These are phyloP conservation scores for Monascus ruber DNA, from an alignment of 2,329 filamentous ascomycete genomes.

Conservation along the genomic window DNA sequence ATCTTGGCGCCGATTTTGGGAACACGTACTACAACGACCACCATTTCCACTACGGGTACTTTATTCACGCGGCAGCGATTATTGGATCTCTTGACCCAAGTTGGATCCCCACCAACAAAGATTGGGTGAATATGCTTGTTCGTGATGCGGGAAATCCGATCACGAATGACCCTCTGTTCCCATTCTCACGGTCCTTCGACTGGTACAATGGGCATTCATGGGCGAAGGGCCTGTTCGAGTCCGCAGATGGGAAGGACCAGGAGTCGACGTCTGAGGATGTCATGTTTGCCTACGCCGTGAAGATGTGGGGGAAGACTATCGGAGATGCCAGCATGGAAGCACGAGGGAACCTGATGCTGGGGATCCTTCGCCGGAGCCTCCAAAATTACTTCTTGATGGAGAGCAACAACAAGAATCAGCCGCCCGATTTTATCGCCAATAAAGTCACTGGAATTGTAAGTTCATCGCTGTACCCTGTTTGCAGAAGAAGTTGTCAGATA, in stretches of 20 bases:
- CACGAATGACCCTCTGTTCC: slow-evolving; percentile 60
- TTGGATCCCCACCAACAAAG: slow-evolving; percentile 64
- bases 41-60: slow-evolving; percentile 65
- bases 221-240: slow-evolving; percentile 54
- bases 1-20: slow-evolving; percentile 70
- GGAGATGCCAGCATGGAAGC: slow-evolving; percentile 72
- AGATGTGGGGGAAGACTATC: slow-evolving; percentile 80
- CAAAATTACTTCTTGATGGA: slow-evolving; percentile 74
- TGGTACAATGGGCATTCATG: slow-evolving; percentile 94
- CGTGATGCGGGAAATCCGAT: slow-evolving; percentile 75
- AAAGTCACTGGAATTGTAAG: slow-evolving; percentile 50
- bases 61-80: slow-evolving; percentile 73
- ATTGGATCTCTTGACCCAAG: slow-evolving; percentile 65
- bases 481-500: slow-evolving; percentile 33
- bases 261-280: slow-evolving; percentile 86
- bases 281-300: slow-evolving; percentile 75
- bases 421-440: slow-evolving; percentile 67
- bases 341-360: slow-evolving; percentile 72
- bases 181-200: slow-evolving; percentile 74
- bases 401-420: slow-evolving; percentile 58
- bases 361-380: slow-evolving; percentile 62
- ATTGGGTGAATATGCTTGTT: slow-evolving; percentile 72
- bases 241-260: slow-evolving; percentile 44
- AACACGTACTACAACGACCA: slow-evolving; percentile 66
- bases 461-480: slow-evolving; percentile 1